These are phyloP conservation scores for Myotisia sp. DNA, from an alignment of 2,329 filamentous ascomycete genomes.

Conservation along the genomic window DNA sequence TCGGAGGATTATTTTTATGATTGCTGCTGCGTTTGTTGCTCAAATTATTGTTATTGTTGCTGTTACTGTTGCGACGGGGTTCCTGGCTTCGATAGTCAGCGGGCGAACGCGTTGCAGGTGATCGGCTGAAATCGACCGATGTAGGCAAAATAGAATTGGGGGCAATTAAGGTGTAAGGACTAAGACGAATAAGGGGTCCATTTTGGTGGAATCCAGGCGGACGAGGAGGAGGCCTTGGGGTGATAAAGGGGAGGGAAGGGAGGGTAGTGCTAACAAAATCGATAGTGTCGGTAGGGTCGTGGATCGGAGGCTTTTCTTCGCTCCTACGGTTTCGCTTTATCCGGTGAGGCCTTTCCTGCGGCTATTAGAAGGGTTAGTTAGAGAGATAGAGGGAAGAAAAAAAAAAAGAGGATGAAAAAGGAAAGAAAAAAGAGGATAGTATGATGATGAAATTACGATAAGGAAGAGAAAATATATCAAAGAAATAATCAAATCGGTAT, in stretches of 20 bases:
- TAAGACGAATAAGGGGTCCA: slow-evolving; percentile 4
- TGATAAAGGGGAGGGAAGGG: slow-evolving; percentile 15
- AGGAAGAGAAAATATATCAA: not conserved
- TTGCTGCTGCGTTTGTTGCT: slow-evolving; percentile 3
- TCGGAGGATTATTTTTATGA: not conserved
- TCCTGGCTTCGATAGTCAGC: slow-evolving; percentile 4
- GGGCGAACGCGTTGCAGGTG: slow-evolving; percentile 2
- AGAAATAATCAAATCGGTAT: too few relatives aligned
- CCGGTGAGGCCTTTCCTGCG: slow-evolving; percentile 34
- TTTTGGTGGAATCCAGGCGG: slow-evolving; percentile 13
- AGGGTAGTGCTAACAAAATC: slow-evolving; percentile 15
- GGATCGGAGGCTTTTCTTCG: slow-evolving; percentile 17
- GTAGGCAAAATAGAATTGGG: slow-evolving; percentile 5
- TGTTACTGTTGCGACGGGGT: not conserved
- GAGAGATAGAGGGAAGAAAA: not conserved
- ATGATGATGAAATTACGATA: slow-evolving; percentile 2
- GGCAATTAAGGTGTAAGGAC: slow-evolving; percentile 6
- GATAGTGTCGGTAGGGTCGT: slow-evolving; percentile 18
- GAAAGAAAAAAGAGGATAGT: slow-evolving; percentile 4
- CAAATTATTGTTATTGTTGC: slow-evolving; percentile 2
- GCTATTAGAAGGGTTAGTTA: slow-evolving; percentile 18
- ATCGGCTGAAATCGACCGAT: slow-evolving; percentile 1
- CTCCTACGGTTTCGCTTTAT: slow-evolving; percentile 30
- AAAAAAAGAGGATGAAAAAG: not conserved
- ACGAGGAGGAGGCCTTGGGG: slow-evolving; percentile 22